These are phyloP conservation scores for Amesomyces nigricolor DNA, from an alignment of 2,329 filamentous ascomycete genomes.

Conservation along the genomic window DNA sequence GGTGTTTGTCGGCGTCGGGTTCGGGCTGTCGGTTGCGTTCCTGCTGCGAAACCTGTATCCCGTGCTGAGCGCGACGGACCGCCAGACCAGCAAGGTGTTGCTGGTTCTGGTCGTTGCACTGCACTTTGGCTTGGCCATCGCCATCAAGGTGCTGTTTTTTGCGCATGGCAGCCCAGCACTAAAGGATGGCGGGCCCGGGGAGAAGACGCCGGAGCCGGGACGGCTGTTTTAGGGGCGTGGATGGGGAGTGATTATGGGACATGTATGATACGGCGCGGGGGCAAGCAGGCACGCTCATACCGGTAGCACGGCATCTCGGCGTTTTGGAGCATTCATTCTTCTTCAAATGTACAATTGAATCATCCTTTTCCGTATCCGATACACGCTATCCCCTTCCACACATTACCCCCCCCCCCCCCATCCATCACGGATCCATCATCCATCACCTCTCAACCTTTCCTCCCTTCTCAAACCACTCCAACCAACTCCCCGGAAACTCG, in stretches of 20 bases:
- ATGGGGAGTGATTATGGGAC: background rate
- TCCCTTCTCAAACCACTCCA: constrained; percentile 74
- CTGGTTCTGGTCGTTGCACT: constrained; percentile 77
- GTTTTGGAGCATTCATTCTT: background rate
- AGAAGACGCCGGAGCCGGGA: background rate
- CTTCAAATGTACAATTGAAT: background rate
- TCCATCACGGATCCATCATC: constrained; percentile 11
- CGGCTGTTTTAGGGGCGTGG: constrained; percentile 7
- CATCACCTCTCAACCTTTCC: constrained; percentile 55
- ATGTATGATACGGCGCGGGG: constrained; percentile 1
- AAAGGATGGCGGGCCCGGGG: constrained; percentile 11
- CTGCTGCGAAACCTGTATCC: constrained; percentile 83
- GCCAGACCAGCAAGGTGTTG: constrained; percentile 82
- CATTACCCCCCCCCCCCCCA: background rate
- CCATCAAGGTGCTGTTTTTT: constrained; percentile 97
- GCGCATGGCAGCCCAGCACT: constrained; percentile 61
- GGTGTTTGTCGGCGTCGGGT: constrained; percentile 83
- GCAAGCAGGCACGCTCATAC: background rate
- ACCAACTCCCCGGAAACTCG: constrained; percentile 70
- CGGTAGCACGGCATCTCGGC: background rate
- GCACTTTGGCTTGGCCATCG: constrained; percentile 83
- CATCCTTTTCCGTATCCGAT: background rate
- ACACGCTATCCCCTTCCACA: background rate
- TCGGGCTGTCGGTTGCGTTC: constrained; percentile 76
- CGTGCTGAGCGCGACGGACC: constrained; percentile 86